Base-by-base conservation (phyloP, 2,329 filamentous ascomycete species). In the Colletotrichum sp. region DNA sequence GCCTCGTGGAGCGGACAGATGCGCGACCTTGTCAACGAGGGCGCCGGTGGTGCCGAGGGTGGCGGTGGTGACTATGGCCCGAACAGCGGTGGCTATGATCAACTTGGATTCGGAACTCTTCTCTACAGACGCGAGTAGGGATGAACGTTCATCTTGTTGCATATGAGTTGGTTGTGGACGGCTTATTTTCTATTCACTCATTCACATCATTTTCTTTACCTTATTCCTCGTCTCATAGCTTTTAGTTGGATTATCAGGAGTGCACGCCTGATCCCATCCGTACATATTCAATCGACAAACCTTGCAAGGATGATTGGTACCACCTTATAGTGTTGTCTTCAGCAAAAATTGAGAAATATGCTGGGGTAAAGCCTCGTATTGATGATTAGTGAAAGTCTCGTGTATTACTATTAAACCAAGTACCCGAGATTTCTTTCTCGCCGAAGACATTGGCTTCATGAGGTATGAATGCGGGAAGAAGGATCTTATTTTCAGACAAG, bases 31-130 rank as follows among this genome's bases (percentile, higher is more conserved):
- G 84, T 85, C 16, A 79, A 79, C n/a, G 77, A 82, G n/a, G 75
- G 79, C 8, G 80, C 79, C 0, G 77, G 73, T n/a, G 85, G 84
- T 10, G 83, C 83, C 6, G 87, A 88, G 76, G 86, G 86, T 0
- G 86, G 87, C 24, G 86, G 85, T 67, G 86, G 86, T 13, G 80
- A 87, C 72, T 88, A 87, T 74, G 85, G 84, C 8, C 36, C 80
- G 16, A 84, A 75, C 55, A 84, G 82, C 36, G 86, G 86, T 6
- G 86, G 86, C 0, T 88, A 82, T 73, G 87, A 88, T 77, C 81
- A 83, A 52, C 78, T 83, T 48, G 82, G 82, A 1, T 81, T 80
- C 60, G 82, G 82, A 7, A 83, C 81, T 2, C 74, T 83, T 6
- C 74, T 83, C 52, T 83, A 66, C 71, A 71, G 71, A 52, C 52